Evolutionary conservation across 2,329 filamentous ascomycete species (phyloP).

Genomic region (Epichloe baconii): DNA sequence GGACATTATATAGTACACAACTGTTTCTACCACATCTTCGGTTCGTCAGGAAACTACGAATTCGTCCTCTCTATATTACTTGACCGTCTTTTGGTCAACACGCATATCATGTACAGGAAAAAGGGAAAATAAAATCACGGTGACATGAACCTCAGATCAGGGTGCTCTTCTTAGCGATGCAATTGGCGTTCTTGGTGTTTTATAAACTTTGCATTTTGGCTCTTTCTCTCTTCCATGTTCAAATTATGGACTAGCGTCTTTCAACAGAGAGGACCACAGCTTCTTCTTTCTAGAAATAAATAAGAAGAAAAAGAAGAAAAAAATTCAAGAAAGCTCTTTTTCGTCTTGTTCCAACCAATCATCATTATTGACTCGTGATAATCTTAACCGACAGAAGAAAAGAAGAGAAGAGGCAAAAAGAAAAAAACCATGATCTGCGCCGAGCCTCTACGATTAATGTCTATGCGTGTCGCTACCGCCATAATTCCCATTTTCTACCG

Average conservation of each 20-base stretch:
- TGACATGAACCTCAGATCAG: not conserved
- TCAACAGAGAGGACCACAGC: not conserved
- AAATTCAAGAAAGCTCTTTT: not conserved
- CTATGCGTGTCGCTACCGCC: constrained; percentile 10
- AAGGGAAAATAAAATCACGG: not conserved
- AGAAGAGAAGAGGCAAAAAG: no score
- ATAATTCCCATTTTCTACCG: constrained; percentile 49
- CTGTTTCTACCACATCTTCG: not conserved
- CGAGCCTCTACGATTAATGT: not conserved
- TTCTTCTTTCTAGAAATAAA: not conserved
- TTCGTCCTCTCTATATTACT: not conserved
- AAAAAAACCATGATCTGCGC: not conserved
- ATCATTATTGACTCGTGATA: not conserved
- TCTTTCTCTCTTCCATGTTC: not conserved
- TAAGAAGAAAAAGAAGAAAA: no score
- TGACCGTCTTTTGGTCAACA: not conserved
- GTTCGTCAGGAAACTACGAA: not conserved
- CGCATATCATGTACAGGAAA: not conserved
- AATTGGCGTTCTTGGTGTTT: not conserved
- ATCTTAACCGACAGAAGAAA: not conserved
- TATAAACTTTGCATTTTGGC: not conserved
- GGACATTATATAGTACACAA: not conserved
- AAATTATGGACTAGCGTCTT: not conserved
- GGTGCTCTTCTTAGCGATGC: not conserved
- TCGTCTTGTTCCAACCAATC: not conserved